phyloP scores from a whole-genome alignment of 192 early-diverging fungal species.

The Coemansia sp. region DNA sequence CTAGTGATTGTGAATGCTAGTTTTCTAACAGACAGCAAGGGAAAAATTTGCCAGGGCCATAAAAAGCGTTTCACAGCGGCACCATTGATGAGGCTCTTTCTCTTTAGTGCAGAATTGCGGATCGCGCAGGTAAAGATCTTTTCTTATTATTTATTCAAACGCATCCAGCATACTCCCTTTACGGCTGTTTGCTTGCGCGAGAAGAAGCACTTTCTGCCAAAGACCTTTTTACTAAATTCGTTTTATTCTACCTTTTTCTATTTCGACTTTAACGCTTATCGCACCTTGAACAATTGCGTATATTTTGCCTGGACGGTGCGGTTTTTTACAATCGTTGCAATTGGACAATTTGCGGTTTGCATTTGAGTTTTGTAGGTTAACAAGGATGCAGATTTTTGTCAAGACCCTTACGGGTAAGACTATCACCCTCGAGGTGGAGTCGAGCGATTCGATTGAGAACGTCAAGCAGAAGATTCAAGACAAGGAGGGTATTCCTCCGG shows the following conservation, averaged over 20 bases:
- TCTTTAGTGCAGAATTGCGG: conserved; percentile 57
- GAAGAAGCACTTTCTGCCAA: conserved; percentile 52
- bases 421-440: conserved; percentile 90
- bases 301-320: neutral
- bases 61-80: conserved; percentile 18
- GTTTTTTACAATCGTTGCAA: conserved; percentile 1
- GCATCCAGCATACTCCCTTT: neutral
- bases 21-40: too few relatives aligned
- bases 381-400: conserved; percentile 74
- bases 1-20: neutral
- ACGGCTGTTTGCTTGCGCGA: conserved; percentile 25
- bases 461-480: conserved; percentile 85
- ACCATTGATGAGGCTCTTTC: conserved; percentile 25
- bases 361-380: conserved; percentile 9
- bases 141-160: conserved; percentile 19
- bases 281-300: neutral
- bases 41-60: conserved; percentile 6
- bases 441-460: conserved; percentile 75
- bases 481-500: conserved; percentile 83
- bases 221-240: conserved; percentile 18
- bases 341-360: conserved; percentile 2
- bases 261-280: neutral
- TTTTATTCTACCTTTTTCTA: conserved; percentile 10
- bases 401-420: conserved; percentile 87
- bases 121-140: conserved; percentile 53